A percentile compares a stretch with the other conserved stretches of the same genome.
These are phyloP conservation scores for Plenodomus biglobosus DNA, from an alignment of 2,329 filamentous ascomycete species.

Conservation along the genomic window DNA sequence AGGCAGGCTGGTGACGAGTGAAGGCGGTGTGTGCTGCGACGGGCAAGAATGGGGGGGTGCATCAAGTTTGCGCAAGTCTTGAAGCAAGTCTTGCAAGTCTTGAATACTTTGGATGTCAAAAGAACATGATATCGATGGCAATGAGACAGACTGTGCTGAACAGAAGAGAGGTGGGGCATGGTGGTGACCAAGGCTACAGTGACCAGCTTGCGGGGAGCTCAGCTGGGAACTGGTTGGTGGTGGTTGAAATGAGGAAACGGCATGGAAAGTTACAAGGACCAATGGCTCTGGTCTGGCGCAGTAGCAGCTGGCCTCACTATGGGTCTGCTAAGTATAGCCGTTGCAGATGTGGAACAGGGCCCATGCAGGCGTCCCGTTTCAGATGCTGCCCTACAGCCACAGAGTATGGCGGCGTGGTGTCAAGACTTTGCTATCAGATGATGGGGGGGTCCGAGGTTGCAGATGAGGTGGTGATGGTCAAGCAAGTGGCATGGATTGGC, in stretches of 20 bases:
- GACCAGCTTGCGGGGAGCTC: background rate
- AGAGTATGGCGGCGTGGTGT: slow-evolving; percentile 6
- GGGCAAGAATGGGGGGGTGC: background rate
- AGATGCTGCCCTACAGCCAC: slow-evolving; percentile 32
- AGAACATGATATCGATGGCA: background rate
- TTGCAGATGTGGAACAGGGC: slow-evolving; percentile 40
- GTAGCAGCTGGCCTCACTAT: slow-evolving; percentile 20
- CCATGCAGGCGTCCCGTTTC: slow-evolving; percentile 39
- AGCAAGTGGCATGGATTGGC: slow-evolving; percentile 3
- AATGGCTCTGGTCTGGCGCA: slow-evolving; percentile 30
- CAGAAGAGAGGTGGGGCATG: no score
- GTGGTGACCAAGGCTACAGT: background rate
- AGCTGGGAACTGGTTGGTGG: slow-evolving; percentile 6
- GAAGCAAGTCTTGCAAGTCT: background rate
- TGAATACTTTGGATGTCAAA: background rate
- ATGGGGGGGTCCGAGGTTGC: background rate
- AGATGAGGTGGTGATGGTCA: slow-evolving; percentile 1
- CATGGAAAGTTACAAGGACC: slow-evolving; percentile 13
- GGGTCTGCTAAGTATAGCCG: slow-evolving; percentile 40
- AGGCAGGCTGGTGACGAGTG: background rate
- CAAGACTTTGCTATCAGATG: background rate
- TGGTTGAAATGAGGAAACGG: slow-evolving; percentile 6
- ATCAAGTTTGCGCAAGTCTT: background rate
- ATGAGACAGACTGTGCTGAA: background rate
- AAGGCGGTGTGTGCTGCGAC: background rate